These are phyloP conservation scores for Salvia rosmarinus DNA, from an alignment of 257 asterid species.

Conservation along the genomic window DNA sequence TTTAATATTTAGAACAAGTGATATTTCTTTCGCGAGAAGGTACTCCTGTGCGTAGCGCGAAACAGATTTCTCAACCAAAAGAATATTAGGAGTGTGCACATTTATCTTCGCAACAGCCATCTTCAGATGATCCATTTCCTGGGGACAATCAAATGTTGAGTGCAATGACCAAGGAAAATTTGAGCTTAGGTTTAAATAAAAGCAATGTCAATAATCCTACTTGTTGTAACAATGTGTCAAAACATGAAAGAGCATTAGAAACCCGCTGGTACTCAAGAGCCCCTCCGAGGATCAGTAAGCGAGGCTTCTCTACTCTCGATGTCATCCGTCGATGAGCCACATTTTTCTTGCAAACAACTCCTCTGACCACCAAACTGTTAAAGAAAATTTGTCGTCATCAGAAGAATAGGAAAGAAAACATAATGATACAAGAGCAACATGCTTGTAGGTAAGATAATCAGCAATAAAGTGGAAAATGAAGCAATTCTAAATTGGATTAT, in stretches of 20 bases:
- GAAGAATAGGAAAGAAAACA: constrained; percentile 19
- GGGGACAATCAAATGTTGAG: constrained; percentile 39
- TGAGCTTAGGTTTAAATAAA: constrained; percentile 1
- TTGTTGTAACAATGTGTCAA: constrained; percentile 95
- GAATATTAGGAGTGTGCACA: constrained; percentile 84
- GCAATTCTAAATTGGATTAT: no score
- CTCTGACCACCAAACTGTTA: constrained; percentile 76
- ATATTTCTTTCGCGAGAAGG: constrained; percentile 86
- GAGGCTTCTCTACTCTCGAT: constrained; percentile 86
- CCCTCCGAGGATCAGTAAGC: constrained; percentile 88
- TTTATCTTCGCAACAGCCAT: constrained; percentile 96
- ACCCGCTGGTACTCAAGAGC: constrained; percentile 97
- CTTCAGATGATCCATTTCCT: constrained; percentile 99
- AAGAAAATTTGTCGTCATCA: constrained; percentile 37
- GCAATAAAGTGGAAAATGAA: no score
- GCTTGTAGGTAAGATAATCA: neutral
- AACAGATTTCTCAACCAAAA: constrained; percentile 97
- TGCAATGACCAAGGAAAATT: constrained; percentile 28
- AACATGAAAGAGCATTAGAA: constrained; percentile 86
- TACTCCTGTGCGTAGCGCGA: constrained; percentile 95
- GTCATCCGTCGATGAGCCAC: constrained; percentile 97
- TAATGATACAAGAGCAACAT: constrained; percentile 24
- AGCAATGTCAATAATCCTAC: constrained; percentile 38
- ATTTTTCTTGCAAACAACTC: constrained; percentile 92
- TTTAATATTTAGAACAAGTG: constrained; percentile 89